Evolutionary conservation across 495 filamentous ascomycete species (phyloP).

Genomic region (Aspergillus diversus): DNA sequence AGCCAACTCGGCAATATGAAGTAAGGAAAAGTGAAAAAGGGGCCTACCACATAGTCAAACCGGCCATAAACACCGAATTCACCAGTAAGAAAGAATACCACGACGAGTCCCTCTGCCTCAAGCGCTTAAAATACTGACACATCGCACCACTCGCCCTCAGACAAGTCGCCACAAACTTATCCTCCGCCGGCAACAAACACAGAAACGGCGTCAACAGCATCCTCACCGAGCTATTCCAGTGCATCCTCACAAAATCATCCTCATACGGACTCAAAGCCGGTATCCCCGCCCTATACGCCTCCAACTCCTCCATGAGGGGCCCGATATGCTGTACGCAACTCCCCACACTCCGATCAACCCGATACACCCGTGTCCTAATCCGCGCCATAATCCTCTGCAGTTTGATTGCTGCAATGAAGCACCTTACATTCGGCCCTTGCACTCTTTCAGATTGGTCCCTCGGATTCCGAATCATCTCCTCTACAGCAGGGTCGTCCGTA

Average conservation of each 20-base stretch:
- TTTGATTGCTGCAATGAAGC: slow-evolving; percentile 38
- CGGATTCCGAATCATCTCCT: not conserved
- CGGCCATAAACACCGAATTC: slow-evolving; percentile 47
- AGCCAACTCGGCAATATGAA: slow-evolving; percentile 13
- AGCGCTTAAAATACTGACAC: slow-evolving; percentile 46
- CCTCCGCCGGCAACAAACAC: slow-evolving; percentile 32
- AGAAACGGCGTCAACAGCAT: slow-evolving; percentile 48
- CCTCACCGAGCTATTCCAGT: slow-evolving; percentile 45
- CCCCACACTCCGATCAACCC: slow-evolving; percentile 37
- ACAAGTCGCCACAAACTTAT: slow-evolving; percentile 35
- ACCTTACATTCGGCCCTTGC: slow-evolving; percentile 17
- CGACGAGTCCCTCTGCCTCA: slow-evolving; percentile 43
- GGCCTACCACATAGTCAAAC: slow-evolving; percentile 42
- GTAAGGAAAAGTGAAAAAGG: slow-evolving; percentile 17
- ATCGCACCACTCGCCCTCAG: slow-evolving; percentile 42
- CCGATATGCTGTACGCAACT: slow-evolving; percentile 33
- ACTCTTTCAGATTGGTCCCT: not conserved
- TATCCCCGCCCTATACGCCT: slow-evolving; percentile 36
- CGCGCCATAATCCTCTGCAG: slow-evolving; percentile 43
- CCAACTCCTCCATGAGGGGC: slow-evolving; percentile 33
- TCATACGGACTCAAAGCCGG: slow-evolving; percentile 31
- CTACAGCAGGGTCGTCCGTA: slow-evolving; percentile 21
- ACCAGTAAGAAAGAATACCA: slow-evolving; percentile 46
- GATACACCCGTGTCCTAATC: slow-evolving; percentile 45
- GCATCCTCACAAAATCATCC: slow-evolving; percentile 43